A percentile compares a stretch with the other conserved stretches of the same genome.
These are phyloP conservation scores for Quercus bicolor DNA, from an alignment of 306 rosid species.

Conservation along the genomic window DNA sequence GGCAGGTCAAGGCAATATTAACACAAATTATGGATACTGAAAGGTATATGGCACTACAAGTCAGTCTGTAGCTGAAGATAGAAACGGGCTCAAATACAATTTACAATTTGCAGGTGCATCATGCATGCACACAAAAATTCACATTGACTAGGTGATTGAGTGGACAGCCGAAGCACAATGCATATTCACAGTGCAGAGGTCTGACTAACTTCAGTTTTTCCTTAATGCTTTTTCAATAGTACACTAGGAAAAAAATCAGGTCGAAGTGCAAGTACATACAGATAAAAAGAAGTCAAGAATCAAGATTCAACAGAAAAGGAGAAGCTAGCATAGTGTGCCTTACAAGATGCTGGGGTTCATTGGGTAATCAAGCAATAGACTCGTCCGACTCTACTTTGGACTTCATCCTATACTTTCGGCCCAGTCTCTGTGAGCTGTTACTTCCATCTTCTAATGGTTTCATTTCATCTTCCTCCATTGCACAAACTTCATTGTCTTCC, in stretches of 20 bases:
- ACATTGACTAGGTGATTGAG: too few species aligned
- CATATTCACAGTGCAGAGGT: too few species aligned
- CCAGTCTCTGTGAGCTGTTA: constrained; percentile 40
- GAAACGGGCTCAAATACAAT: not conserved
- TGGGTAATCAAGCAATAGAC: constrained; percentile 13
- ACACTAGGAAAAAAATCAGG: not conserved
- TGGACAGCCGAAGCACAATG: too few species aligned
- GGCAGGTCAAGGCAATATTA: not conserved
- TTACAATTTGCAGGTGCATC: too few species aligned
- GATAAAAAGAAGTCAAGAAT: not conserved
- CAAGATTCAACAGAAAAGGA: not conserved
- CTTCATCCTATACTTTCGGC: constrained; percentile 70
- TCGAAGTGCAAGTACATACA: not conserved
- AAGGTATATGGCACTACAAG: not conserved
- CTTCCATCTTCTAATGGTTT: constrained; percentile 29
- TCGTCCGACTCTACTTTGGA: constrained; percentile 39
- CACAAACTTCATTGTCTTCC: constrained; percentile 55
- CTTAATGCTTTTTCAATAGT: not conserved
- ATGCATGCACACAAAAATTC: too few species aligned
- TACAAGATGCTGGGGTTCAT: not conserved
- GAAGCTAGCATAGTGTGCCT: not conserved
- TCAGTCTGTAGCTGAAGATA: not conserved
- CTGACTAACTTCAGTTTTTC: not conserved
- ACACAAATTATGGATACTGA: not conserved
- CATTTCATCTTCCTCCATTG: constrained; percentile 89